Evolutionary conservation across 2,329 filamentous ascomycete species (phyloP).

Genomic region (Epichloe festucae): DNA sequence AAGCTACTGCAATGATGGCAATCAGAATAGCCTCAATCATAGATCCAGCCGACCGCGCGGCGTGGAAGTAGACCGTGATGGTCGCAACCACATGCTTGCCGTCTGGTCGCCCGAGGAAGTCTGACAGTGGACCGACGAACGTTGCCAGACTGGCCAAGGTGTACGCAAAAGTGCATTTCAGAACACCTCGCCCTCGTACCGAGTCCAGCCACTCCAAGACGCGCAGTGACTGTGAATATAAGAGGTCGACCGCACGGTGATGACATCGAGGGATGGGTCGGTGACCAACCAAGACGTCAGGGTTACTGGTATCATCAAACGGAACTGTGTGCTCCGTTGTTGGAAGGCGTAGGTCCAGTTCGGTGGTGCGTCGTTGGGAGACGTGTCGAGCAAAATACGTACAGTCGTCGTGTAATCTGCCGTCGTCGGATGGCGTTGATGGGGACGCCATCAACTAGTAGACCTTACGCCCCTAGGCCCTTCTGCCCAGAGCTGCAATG

Average conservation of each 20-base stretch:
- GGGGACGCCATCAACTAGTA: not conserved
- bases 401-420: constrained; percentile 2
- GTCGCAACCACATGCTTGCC: constrained; percentile 86
- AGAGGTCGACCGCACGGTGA: not conserved
- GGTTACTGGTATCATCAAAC: not conserved
- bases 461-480: not conserved
- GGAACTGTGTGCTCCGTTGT: not conserved
- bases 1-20: constrained; percentile 61
- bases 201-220: constrained; percentile 43
- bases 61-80: constrained; percentile 83
- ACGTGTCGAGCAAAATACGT: not conserved
- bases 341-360: not conserved
- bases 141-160: constrained; percentile 70
- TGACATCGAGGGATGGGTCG: not conserved
- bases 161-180: constrained; percentile 83
- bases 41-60: constrained; percentile 65
- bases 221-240: not conserved
- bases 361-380: not conserved
- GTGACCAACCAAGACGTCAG: not conserved
- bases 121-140: constrained; percentile 57
- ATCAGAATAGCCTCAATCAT: constrained; percentile 74
- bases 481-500: not conserved
- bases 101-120: constrained; percentile 65
- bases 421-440: constrained; percentile 3
- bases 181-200: constrained; percentile 56